phyloP scores from a whole-genome alignment of 2,329 filamentous ascomycete genomes.

The Trichoderma citrinoviride region DNA sequence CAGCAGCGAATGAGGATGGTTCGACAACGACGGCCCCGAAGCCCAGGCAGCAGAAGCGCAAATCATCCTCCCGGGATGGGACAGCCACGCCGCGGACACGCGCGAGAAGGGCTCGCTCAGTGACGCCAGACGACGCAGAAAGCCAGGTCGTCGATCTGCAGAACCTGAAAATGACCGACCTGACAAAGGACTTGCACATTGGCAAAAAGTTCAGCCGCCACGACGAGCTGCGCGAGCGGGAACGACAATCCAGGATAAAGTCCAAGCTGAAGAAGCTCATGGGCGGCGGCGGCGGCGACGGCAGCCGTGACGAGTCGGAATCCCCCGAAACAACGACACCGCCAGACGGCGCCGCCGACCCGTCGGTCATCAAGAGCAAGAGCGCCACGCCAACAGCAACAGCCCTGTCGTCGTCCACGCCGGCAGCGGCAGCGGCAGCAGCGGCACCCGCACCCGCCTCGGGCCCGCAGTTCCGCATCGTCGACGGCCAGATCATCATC shows the following conservation, averaged over 20 bases:
- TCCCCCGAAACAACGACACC: conserved; percentile 23
- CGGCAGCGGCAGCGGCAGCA: too few relatives aligned
- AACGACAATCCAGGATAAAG: conserved; percentile 46
- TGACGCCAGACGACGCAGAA: conserved; percentile 64
- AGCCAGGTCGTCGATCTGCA: conserved; percentile 61
- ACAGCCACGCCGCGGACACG: conserved; percentile 29
- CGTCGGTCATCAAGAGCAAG: conserved; percentile 20
- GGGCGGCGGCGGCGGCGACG: conserved; percentile 28
- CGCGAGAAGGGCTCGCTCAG: conserved; percentile 42
- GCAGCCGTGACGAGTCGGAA: conserved; percentile 24
- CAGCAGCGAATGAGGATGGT: conserved; percentile 27
- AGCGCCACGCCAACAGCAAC: conserved; percentile 19
- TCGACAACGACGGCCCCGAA: conserved; percentile 24
- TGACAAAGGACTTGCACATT: conserved; percentile 66
- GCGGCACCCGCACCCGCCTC: conserved; percentile 35
- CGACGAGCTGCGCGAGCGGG: conserved; percentile 67
- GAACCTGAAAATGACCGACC: conserved; percentile 67
- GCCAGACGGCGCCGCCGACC: neutral
- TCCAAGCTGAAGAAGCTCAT: conserved; percentile 31
- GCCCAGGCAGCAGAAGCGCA: conserved; percentile 33
- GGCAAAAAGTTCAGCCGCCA: conserved; percentile 75
- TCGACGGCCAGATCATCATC: conserved; percentile 70
- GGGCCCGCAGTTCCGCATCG: conserved; percentile 59
- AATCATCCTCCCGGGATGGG: conserved; percentile 25
- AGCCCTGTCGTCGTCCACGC: conserved; percentile 23